Evolutionary conservation across 805 yeast genomes (phyloP).

Genomic region (Candida hungchunana): DNA sequence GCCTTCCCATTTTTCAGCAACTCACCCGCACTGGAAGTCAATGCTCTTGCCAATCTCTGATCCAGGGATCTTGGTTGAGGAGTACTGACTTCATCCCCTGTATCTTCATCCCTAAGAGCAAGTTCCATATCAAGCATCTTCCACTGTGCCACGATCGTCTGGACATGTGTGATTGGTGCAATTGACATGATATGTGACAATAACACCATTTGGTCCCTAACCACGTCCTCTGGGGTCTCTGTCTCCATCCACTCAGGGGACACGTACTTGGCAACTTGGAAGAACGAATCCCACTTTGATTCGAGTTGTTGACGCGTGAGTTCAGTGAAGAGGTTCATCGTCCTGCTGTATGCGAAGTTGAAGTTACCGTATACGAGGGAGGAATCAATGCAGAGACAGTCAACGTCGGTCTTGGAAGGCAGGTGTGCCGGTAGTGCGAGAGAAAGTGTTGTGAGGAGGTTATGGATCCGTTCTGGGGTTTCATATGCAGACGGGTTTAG

Average conservation of each 20-base stretch:
- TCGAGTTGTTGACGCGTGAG: constrained; percentile 8
- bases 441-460: constrained; percentile 38
- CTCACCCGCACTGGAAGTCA: constrained; percentile 22
- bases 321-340: constrained; percentile 31
- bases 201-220: constrained; percentile 50
- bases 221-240: constrained; percentile 32
- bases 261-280: constrained; percentile 43
- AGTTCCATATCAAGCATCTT: constrained; percentile 41
- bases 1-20: constrained; percentile 13
- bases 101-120: constrained; percentile 25
- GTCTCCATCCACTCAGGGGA: constrained; percentile 42
- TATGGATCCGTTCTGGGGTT: constrained; percentile 38
- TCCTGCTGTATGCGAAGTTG: constrained; percentile 44
- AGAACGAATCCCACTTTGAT: constrained; percentile 62
- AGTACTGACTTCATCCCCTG: neutral
- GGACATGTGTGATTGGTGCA: constrained; percentile 53
- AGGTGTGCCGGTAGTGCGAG: constrained; percentile 32
- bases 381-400: constrained; percentile 58
- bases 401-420: constrained; percentile 21
- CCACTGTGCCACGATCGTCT: constrained; percentile 62
- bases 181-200: constrained; percentile 47
- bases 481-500: constrained; percentile 49
- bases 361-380: constrained; percentile 64
- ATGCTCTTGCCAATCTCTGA: constrained; percentile 21
- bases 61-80: constrained; percentile 13